Evolutionary conservation across 257 asterid species (phyloP), one percentile per base, ranked within the genome.

Genomic region (Marsdenia floribunda): DNA sequence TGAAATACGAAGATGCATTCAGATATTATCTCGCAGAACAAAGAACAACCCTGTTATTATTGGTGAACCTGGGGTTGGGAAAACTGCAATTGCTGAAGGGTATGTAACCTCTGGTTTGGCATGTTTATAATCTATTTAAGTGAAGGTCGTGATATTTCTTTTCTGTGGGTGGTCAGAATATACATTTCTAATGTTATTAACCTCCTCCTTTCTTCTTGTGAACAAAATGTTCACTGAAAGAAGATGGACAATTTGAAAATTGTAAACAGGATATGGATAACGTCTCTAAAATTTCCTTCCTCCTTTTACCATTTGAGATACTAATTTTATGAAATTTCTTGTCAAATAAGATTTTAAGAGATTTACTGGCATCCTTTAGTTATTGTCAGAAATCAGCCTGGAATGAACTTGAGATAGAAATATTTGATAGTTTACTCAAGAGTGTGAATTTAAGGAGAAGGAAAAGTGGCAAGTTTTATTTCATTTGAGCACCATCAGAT

Each of bases 51-150:
- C 98, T 78, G 96, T 94, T 73, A 92, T 94, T 82, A 90, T 94
- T 80, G 98, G 98, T 74, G 98, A 94, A 82, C 98, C 98, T 72
- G 98, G 98, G 52, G 98, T 94, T 16, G 98, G 98, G 26, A 94
- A 94, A 89, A 94, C 98, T 76, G 97, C 98, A 82, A 94, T 94
- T 79, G 98, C 97, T 73, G 98, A 94, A 85, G 98, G 98, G 98
- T 93, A 93, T 37, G 74, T 42, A 72, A 21, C 71, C 76, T 81
- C 68, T 75, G 71, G 46, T 6, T 18, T 67, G 79, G 24, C 46
- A 63, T 14, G 46, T 63, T 54, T 53, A 8, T 65, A 46, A 38
- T 38, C 18, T 38, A 38, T 16, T 21, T 65, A 38, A 66, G 29
- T 40, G 33, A 66, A 66, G 52, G 29, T 3, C 5, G 0, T 37